These are phyloP conservation scores for Triadica sebifera DNA, from an alignment of 345 rosid genomes.

Conservation along the genomic window DNA sequence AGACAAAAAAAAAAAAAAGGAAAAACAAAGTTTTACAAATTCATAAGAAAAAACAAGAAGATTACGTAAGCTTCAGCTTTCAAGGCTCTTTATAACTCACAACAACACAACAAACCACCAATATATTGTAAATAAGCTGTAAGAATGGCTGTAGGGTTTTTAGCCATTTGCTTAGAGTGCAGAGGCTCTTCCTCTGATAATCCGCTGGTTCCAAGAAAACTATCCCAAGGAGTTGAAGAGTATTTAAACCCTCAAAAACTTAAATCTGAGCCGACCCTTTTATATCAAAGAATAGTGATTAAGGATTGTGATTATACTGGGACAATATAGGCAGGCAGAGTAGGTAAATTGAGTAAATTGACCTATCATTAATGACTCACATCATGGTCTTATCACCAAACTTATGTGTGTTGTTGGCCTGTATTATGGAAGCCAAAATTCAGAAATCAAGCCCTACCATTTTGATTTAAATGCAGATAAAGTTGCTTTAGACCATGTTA, in stretches of 20 bases:
- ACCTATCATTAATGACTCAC: conserved; percentile 7
- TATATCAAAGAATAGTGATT: no score
- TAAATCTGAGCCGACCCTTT: no score
- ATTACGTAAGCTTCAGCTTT: background rate
- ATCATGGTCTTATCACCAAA: conserved; percentile 2
- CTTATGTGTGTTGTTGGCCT: background rate
- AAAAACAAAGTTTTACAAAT: background rate
- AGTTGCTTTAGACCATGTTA: no score
- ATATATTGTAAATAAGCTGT: background rate
- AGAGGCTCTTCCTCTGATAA: background rate
- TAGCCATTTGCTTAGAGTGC: background rate
- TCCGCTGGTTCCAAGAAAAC: background rate
- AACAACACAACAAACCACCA: background rate
- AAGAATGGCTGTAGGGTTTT: background rate
- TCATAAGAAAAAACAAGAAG: background rate
- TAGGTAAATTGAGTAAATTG: background rate
- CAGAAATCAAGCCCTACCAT: no score
- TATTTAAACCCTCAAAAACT: no score
- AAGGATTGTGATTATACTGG: no score
- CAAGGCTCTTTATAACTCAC: conserved; percentile 3
- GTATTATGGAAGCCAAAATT: no score
- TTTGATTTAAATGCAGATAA: no score
- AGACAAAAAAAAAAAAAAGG: background rate
- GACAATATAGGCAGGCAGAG: background rate
- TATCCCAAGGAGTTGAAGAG: no score